Base-by-base conservation (phyloP, 148 eudicot species). In the Bassia scoparia region DNA sequence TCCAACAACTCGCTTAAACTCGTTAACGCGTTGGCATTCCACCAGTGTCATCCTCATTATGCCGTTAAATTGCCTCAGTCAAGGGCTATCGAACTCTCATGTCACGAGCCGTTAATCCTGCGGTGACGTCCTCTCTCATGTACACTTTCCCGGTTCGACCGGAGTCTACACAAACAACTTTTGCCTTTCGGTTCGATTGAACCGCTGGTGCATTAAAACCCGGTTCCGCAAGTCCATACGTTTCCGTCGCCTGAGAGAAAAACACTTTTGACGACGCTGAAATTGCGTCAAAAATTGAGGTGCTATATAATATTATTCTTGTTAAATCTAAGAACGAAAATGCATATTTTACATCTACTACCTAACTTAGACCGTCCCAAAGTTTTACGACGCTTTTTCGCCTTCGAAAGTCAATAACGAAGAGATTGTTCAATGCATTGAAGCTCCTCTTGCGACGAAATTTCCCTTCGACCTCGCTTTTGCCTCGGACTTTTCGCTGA, bases 331-430 rank as follows among this genome's bases (percentile, higher is more conserved):
- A 81, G 17, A 84, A 53, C 0, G 88, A 77, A 50, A 90, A 80
- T 0, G 84, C 76, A 60, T 70, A 61, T 10, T 66, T 17, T 1
- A 66, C 53, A 23, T 66, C 35, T n/a, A 80, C 88, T 8, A 88
- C 74, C 84, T 50, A 87, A 0, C 86, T 84, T 10, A 85, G 61
- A 33, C 86, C 78, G n/a, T n/a, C 96, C 96, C 96, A 93, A 3
- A 90, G 79, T 83, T 83, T 86, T 11, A 93, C 98, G 60, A 90
- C 88, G 43, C 84, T 84, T 60, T 83, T 89, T 7, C 94, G 38
- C 61, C 53, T 1, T 86, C 67, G 2, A 93, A 75, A 21, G 88
- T 89, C 43, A 86, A 72, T 72, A 87, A 79, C 7, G 84, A n/a
- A 82, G 58, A 81, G 78, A 48, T 77, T 31, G n/a, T 80, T n/a